Evolutionary conservation across 306 rosid species (phyloP), one percentile per base, ranked within the genome.

Genomic region (Dryas octopetala): DNA sequence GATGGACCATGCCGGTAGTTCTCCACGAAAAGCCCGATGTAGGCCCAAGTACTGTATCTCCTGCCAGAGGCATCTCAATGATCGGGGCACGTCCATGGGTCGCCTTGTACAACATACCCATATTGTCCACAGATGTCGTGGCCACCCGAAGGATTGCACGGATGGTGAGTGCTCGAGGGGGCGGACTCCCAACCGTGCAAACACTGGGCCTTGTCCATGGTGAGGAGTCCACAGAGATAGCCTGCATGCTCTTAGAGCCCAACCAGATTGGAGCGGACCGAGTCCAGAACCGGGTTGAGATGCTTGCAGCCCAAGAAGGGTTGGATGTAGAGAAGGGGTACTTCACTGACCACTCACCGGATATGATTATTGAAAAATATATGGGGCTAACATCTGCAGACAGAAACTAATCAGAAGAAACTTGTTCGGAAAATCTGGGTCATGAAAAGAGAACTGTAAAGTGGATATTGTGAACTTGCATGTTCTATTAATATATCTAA

Each of bases 141-240:
- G 76, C 85, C 0, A 78, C 91, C 50, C 81, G 77, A 65, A 83
- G 83, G 81, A 85, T 91, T 16, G 97, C 98, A 17, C 74, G 90
- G 73, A 80, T 71, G 90, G 97, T 90, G 48, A 94, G 96, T 52
- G 91, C 89, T 15, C 84, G 91, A n/a, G 98, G 98, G 0, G 98
- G 98, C 0, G 96, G 98, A 5, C 88, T 91, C 19, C 98, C 97
- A 1, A 83, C 86, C 0, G 97, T 91, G 76, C 97, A 91, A 53
- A 80, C 95, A 2, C 57, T 90, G 32, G 91, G 74, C 4, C 83
- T 91, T 48, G 80, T 84, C 66, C 96, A 88, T 3, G 91, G 94
- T 9, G 90, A 84, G 72, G 91, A 86, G 50, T 80, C 83, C 3
- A 82, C 87, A 7, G 96, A 90, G 85, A 85, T 90, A 54, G 91